Evolutionary conservation across 164 flowering plant species (phyloP).

Genomic region (Umbilicus rupestris): DNA sequence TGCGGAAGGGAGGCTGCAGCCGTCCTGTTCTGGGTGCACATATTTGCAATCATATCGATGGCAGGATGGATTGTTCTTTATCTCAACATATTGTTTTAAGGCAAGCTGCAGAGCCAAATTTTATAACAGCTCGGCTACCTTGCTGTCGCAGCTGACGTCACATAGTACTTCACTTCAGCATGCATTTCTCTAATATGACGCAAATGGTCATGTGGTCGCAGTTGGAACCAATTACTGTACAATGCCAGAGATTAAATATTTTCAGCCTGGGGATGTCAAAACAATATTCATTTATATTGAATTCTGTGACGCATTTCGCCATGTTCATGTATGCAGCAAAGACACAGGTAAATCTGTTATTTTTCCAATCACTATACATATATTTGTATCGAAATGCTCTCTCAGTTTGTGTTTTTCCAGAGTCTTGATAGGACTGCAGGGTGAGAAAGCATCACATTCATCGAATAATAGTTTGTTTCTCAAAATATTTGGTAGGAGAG

Average conservation of each 20-base stretch:
- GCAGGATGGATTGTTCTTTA: constrained; percentile 86
- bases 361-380: neutral
- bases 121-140: neutral
- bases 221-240: too few species aligned
- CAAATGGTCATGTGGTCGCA: too few species aligned
- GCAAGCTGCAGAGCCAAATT: neutral
- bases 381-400: neutral
- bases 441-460: neutral
- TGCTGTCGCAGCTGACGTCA: neutral
- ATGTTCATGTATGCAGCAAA: neutral
- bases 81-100: constrained; percentile 56
- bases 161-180: neutral
- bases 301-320: too few species aligned
- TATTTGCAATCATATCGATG: constrained; percentile 87
- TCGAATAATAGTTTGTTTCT: neutral
- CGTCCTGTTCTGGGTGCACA: constrained; percentile 92
- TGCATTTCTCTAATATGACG: too few species aligned
- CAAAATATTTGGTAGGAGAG: constrained; percentile 78
- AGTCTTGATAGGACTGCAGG: neutral
- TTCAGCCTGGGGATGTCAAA: too few species aligned
- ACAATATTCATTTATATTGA: too few species aligned
- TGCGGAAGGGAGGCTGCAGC: constrained; percentile 95
- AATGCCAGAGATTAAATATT: too few species aligned
- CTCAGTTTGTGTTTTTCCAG: neutral
- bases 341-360: neutral